Conservation (phyloP, 202 grass and related monocot species). For the Cymbopogon flexuosus region DNA sequence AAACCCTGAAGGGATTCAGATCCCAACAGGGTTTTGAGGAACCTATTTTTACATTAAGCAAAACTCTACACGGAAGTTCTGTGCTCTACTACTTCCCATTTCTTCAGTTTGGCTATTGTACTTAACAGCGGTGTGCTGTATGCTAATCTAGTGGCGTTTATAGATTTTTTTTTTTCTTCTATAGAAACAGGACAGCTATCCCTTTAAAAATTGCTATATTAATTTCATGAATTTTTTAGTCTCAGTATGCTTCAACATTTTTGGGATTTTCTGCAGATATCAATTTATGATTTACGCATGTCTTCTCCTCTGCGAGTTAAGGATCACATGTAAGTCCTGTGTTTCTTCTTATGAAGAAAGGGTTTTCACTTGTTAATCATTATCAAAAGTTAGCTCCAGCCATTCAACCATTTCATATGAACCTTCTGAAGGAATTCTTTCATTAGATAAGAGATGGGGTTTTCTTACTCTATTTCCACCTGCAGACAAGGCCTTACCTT, state of each 20-base stretch:
- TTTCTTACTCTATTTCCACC: conserved; percentile 10
- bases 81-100: neutral
- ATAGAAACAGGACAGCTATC: neutral
- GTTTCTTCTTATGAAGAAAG: conserved; percentile 17
- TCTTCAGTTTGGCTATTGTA: neutral
- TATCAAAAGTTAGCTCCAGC: neutral
- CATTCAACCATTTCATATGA: conserved; percentile 5
- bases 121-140: neutral
- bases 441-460: neutral
- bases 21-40: neutral
- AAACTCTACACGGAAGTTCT: neutral
- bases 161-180: neutral
- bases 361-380: conserved; percentile 8
- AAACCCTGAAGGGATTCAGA: neutral
- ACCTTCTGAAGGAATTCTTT: neutral
- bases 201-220: conserved; percentile 4
- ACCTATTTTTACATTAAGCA: neutral
- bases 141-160: neutral
- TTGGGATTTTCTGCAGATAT: conserved; percentile 56
- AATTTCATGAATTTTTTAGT: neutral
- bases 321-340: conserved; percentile 88
- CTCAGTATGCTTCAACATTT: neutral
- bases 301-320: conserved; percentile 77
- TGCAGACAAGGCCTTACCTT: neutral
- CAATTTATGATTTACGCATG: conserved; percentile 89